These are phyloP conservation scores for Aspergillus novofumigatus DNA, from an alignment of 2,329 filamentous ascomycete genomes.

Conservation along the genomic window DNA sequence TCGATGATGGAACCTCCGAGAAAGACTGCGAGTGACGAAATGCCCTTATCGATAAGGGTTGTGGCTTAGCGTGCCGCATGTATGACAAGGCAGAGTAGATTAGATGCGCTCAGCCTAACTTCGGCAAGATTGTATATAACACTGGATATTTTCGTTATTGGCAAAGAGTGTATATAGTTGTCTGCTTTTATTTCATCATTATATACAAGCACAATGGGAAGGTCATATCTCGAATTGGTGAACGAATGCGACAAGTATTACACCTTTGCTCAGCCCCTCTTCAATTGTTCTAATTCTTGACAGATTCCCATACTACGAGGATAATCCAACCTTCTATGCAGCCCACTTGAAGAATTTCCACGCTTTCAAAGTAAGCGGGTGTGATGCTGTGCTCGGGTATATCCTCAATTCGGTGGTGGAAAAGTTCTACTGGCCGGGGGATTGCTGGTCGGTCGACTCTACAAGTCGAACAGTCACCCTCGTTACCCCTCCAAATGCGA, in stretches of 20 bases:
- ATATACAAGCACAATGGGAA: constrained; percentile 22
- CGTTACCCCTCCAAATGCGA: constrained; percentile 50
- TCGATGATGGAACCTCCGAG: constrained; percentile 22
- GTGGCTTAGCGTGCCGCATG: neutral
- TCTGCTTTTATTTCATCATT: neutral
- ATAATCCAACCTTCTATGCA: constrained; percentile 54
- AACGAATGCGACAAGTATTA: constrained; percentile 53
- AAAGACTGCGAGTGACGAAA: constrained; percentile 26
- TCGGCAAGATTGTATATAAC: neutral
- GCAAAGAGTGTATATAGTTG: constrained; percentile 1
- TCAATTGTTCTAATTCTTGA: constrained; percentile 1
- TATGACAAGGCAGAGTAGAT: neutral
- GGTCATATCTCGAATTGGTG: constrained; percentile 53
- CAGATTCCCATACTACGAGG: constrained; percentile 74
- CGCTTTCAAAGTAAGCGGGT: constrained; percentile 63
- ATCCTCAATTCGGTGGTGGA: constrained; percentile 48
- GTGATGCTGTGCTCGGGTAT: constrained; percentile 60
- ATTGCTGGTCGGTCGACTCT: constrained; percentile 58
- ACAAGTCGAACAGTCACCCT: constrained; percentile 60
- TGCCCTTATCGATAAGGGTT: constrained; percentile 29
- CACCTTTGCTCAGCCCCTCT: neutral
- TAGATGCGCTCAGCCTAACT: neutral
- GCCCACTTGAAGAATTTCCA: constrained; percentile 53
- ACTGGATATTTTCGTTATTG: neutral
- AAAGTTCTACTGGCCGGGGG: constrained; percentile 48